Conservation (phyloP, 73 alveolate species). For the Uronychia setigera region DNA sequence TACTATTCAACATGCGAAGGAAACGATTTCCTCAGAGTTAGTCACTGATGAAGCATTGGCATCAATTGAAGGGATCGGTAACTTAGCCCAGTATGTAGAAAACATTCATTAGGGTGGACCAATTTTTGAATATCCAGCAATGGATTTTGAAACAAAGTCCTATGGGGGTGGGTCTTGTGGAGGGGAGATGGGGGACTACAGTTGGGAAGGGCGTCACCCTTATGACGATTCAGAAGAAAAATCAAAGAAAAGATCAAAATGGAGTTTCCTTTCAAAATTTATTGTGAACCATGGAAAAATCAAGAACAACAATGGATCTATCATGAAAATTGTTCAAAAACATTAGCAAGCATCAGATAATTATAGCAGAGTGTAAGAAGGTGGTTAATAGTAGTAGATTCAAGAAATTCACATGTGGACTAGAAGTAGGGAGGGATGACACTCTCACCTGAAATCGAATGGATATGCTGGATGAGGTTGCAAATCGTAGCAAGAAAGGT, state of each 20-base stretch:
- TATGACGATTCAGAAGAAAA: neutral
- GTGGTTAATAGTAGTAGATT: neutral
- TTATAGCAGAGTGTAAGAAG: neutral
- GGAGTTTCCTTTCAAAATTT: too few relatives aligned
- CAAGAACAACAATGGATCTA: neutral
- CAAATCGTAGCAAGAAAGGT: neutral
- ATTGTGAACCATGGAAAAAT: neutral
- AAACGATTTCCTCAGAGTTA: neutral
- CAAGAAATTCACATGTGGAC: neutral
- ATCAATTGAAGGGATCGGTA: neutral
- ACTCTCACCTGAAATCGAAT: neutral
- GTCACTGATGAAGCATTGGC: neutral
- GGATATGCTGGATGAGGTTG: neutral
- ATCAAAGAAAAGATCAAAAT: neutral
- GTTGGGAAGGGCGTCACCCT: constrained; percentile 1
- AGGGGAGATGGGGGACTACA: neutral
- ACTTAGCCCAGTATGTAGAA: neutral
- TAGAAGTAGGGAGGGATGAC: neutral
- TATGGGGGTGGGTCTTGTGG: neutral
- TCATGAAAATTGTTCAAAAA: neutral
- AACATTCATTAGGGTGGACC: neutral
- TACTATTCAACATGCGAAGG: too few relatives aligned
- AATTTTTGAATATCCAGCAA: neutral
- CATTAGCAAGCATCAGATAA: neutral
- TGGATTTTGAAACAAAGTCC: neutral